Evolutionary conservation across 495 filamentous ascomycete species (phyloP), one percentile per base, ranked within the genome.

Genomic region (Rhypophila decipiens): DNA sequence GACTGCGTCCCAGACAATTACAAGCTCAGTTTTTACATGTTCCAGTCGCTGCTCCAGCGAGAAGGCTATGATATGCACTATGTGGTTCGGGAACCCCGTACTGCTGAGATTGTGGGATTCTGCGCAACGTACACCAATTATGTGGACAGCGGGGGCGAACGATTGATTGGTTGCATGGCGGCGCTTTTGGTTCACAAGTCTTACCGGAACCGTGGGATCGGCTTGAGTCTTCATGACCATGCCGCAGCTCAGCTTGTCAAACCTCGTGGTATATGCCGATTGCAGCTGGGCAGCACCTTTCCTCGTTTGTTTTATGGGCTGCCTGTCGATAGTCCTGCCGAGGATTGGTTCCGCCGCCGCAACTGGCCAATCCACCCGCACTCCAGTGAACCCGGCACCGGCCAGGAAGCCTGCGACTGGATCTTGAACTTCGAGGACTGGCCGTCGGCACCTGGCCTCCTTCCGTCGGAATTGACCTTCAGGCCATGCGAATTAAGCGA

Each of bases 41-140:
- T 84, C 24, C 69, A 70, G 41, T 67, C 67, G 36, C 59, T 83
- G 20, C 71, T 84, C n/a, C 70, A 70, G 43, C 72, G 78, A 22
- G 76, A 77, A 49, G 79, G 80, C 5, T 80, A 77, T 54, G 77
- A 75, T 29, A 80, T 75, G 70, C 77, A 83, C 55, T 82, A 80
- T 50, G 68, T 84, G 42, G 78, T 83, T 38, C 73, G 74, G 24
- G 72, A 78, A 19, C 69, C 74, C 4, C 68, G 59, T 39, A 73
- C 61, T 12, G 59, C 63, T 19, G 69, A 72, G 38, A 46, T 83
- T 11, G 63, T 82, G 23, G 80, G 79, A 1, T 79, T 83, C 46
- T 78, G 73, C 56, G 78, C 78, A 18, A 80, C 77, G 15, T 84
- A 80, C 61, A 74, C 70, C 53, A 77, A 67, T 43, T 81, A 75